A percentile compares a stretch with the other conserved stretches of the same genome.
phyloP scores from a whole-genome alignment of 441 rosid species.

The Sinapis alba region DNA sequence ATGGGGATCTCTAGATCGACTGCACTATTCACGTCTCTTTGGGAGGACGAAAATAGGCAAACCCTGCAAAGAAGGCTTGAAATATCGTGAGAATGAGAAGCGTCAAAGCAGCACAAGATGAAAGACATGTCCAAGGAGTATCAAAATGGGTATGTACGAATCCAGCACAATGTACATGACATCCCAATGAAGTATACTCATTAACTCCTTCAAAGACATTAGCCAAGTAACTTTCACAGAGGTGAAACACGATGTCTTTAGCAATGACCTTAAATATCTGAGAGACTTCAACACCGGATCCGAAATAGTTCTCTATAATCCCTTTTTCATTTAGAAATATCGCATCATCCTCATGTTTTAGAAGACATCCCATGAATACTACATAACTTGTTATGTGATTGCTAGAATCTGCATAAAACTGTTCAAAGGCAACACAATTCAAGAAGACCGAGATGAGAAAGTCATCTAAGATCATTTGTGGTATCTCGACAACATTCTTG shows the following conservation, averaged over 20 bases:
- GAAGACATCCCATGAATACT: slow-evolving; percentile 50
- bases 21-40: not conserved
- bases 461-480: slow-evolving; percentile 47
- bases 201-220: slow-evolving; percentile 8
- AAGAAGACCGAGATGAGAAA: slow-evolving; percentile 49
- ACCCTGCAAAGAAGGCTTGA: slow-evolving; percentile 50
- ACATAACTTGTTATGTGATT: slow-evolving; percentile 58
- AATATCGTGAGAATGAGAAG: slow-evolving; percentile 47
- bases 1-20: not conserved
- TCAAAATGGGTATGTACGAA: slow-evolving; percentile 37
- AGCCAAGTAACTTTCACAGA: slow-evolving; percentile 10
- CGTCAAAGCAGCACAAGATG: slow-evolving; percentile 55
- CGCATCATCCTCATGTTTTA: slow-evolving; percentile 46
- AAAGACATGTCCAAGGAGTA: slow-evolving; percentile 32
- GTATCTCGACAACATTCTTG: slow-evolving; percentile 44
- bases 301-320: slow-evolving; percentile 52
- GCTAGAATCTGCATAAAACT: slow-evolving; percentile 44
- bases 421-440: slow-evolving; percentile 64
- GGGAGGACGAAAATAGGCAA: not conserved
- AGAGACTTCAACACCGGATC: slow-evolving; percentile 1
- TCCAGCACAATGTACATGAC: slow-evolving; percentile 10
- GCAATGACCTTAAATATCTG: not conserved
- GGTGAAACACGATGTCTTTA: not conserved
- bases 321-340: slow-evolving; percentile 44
- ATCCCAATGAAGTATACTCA: not conserved